A percentile compares a stretch with the other conserved stretches of the same genome.
Conservation (phyloP, 1,139 yeast species). For the Wickerhamomyces sp. region DNA sequence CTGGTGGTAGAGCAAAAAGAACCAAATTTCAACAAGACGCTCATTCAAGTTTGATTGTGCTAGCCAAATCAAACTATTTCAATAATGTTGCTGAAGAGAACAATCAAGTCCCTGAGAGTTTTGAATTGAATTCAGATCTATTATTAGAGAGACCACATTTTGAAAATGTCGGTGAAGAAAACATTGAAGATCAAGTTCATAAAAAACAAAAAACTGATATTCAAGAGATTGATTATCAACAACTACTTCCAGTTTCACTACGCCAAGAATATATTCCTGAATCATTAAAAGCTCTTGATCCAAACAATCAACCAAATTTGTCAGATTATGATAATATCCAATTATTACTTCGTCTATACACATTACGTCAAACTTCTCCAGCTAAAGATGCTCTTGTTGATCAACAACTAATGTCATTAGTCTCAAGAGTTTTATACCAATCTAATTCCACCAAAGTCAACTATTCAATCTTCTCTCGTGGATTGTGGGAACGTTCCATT, state of each 20-base stretch:
- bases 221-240: constrained; percentile 29
- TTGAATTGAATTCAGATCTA: constrained; percentile 70
- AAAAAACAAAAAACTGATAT: constrained; percentile 31
- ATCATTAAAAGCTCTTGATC: constrained; percentile 55
- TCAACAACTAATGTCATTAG: constrained; percentile 76
- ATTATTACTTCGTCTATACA: constrained; percentile 60
- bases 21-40: constrained; percentile 76
- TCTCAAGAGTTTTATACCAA: constrained; percentile 61
- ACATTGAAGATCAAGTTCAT: constrained; percentile 32
- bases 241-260: constrained; percentile 55
- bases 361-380: constrained; percentile 69
- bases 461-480: constrained; percentile 79
- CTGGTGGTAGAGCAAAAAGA: constrained; percentile 87
- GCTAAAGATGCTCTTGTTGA: constrained; percentile 64
- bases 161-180: constrained; percentile 54
- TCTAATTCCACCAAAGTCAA: constrained; percentile 38
- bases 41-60: constrained; percentile 69
- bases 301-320: constrained; percentile 75
- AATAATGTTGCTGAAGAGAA: constrained; percentile 22
- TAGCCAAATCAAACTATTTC: constrained; percentile 50
- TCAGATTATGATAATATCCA: constrained; percentile 69
- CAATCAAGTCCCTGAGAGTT: constrained; percentile 42
- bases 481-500: constrained; percentile 86
- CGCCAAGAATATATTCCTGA: constrained; percentile 61
- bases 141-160: constrained; percentile 70